A percentile compares a stretch with the other conserved stretches of the same genome.
Conservation (phyloP, 306 rosid species). For the Ormosia semicastrata region DNA sequence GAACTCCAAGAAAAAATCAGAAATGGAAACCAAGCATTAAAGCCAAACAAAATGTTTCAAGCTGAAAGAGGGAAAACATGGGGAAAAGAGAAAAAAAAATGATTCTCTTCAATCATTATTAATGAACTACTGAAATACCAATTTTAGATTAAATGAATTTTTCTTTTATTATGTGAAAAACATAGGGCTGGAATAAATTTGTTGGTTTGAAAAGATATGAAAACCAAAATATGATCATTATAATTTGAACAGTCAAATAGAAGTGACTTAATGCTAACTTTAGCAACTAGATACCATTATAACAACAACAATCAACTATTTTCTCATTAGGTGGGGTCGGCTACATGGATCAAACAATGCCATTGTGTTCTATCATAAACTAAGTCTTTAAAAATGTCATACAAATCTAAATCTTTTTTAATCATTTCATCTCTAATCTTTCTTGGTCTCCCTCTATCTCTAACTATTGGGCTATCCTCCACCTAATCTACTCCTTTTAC, state of each 20-base stretch:
- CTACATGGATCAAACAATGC: too few relatives aligned
- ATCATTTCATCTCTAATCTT: too few relatives aligned
- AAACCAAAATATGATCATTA: neutral
- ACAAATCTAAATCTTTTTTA: too few relatives aligned
- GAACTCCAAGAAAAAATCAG: neutral
- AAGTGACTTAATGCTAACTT: neutral
- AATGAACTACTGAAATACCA: slow-evolving; percentile 1
- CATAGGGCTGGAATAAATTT: neutral
- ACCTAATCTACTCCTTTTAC: too few relatives aligned
- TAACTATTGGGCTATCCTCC: too few relatives aligned
- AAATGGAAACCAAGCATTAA: neutral
- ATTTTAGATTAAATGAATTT: neutral
- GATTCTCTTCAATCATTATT: neutral
- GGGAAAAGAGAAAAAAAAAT: neutral
- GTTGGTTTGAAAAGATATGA: neutral
- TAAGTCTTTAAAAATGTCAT: too few relatives aligned
- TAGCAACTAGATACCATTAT: neutral
- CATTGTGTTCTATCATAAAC: too few relatives aligned
- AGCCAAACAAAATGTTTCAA: neutral
- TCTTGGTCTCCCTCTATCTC: too few relatives aligned
- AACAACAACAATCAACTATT: too few relatives aligned
- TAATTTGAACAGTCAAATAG: neutral
- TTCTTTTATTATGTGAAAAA: neutral
- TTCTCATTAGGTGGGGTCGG: too few relatives aligned
- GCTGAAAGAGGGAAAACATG: neutral